Evolutionary conservation across 805 yeast species (phyloP).

Genomic region (Saturnispora hagleri): DNA sequence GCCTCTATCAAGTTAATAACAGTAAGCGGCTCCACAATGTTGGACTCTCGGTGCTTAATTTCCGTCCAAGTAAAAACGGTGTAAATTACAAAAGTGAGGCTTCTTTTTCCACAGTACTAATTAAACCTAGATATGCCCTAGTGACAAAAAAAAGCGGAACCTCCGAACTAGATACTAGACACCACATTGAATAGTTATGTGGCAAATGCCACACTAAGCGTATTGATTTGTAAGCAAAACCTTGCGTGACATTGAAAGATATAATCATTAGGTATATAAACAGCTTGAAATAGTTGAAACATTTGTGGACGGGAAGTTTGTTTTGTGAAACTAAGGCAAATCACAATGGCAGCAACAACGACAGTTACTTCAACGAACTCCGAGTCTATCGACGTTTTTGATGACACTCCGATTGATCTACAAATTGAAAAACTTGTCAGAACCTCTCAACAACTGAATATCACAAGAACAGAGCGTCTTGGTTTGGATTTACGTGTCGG

Average conservation of each 20-base stretch:
- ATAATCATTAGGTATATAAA: too few species aligned
- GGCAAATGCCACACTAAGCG: neutral
- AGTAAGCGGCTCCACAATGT: too few species aligned
- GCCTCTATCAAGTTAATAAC: too few species aligned
- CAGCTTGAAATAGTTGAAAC: too few species aligned
- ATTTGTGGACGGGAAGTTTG: too few species aligned
- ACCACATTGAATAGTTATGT: neutral
- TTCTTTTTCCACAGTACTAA: too few species aligned
- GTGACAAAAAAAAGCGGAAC: neutral
- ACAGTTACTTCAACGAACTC: neutral
- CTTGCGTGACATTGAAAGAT: neutral
- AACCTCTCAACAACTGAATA: slow-evolving; percentile 4
- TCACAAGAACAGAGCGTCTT: slow-evolving; percentile 1
- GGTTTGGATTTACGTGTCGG: slow-evolving; percentile 4
- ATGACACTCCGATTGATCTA: slow-evolving; percentile 9
- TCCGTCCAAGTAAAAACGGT: too few species aligned
- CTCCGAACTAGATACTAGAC: neutral
- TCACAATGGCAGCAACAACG: neutral
- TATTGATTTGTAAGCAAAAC: neutral
- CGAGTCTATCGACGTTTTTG: neutral
- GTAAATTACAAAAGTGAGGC: too few species aligned
- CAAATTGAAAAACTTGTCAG: slow-evolving; percentile 12
- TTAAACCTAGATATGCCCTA: neutral
- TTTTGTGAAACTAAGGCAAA: neutral
- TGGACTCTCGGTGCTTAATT: too few species aligned